Percentiles rank a stretch among this genome's conserved stretches.
These are phyloP conservation scores for Balamuthia mandrillaris DNA, from an alignment of 208 protist genomes.

Conservation along the genomic window DNA sequence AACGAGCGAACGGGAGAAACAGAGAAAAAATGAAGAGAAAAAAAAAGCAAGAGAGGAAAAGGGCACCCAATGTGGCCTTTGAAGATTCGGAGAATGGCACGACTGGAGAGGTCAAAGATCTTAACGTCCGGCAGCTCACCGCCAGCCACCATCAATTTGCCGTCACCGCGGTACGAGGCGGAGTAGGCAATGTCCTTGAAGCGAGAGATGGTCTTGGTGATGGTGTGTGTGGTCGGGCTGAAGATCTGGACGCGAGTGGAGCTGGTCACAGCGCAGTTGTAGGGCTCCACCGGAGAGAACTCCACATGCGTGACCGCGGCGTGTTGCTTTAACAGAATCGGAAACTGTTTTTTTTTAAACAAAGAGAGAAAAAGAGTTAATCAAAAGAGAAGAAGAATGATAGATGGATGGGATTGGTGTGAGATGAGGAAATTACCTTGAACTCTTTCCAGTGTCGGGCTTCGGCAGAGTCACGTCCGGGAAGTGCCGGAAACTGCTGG, in stretches of 20 bases:
- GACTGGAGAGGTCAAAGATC: constrained; percentile 38
- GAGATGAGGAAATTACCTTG: not conserved
- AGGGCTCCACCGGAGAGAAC: constrained; percentile 43
- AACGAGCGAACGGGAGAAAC: not conserved
- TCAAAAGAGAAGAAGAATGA: not conserved
- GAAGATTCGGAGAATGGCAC: constrained; percentile 30
- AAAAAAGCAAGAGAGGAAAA: not conserved
- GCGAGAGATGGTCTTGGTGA: constrained; percentile 53
- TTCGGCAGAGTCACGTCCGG: not conserved
- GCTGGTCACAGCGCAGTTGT: constrained; percentile 57
- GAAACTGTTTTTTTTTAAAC: not conserved
- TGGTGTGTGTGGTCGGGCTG: constrained; percentile 40
- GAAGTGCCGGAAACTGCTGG: not conserved
- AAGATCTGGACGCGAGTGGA: constrained; percentile 56
- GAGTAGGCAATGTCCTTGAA: constrained; percentile 56
- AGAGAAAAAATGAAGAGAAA: too few relatives aligned
- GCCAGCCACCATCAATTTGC: constrained; percentile 55
- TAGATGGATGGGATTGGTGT: not conserved
- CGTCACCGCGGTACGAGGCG: constrained; percentile 43
- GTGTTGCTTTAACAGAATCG: constrained; percentile 21
- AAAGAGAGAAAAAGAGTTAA: not conserved
- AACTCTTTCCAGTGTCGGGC: constrained; percentile 5
- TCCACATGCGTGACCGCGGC: constrained; percentile 45
- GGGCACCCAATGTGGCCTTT: constrained; percentile 34
- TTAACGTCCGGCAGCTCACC: constrained; percentile 25